Base-by-base conservation (phyloP, 345 rosid species). In the Eucalyptus pauciflora region DNA sequence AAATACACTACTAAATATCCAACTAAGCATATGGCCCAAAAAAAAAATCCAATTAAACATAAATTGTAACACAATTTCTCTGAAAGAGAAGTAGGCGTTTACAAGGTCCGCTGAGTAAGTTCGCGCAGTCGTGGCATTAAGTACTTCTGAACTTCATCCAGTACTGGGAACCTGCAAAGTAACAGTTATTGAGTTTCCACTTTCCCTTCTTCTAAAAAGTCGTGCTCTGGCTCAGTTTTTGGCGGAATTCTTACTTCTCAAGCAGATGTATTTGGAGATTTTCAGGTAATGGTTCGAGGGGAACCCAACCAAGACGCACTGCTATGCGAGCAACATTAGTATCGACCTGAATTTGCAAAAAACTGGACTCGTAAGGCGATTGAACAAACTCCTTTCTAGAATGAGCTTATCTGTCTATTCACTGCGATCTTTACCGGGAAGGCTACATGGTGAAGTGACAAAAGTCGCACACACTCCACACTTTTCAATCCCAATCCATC, bases 221-320 rank as follows among this genome's bases (percentile, higher is more conserved):
- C 13, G 20, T 41, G 27, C 48, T 41, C 13, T 20, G 29, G 22
- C 46, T 37, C 20, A 18, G 27, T 37, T 71, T 71, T 43, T 10
- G 83, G 13, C 50, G 54, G 43, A 22, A 10, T 56, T 56, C n/a
- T 79, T 91, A 97, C 97, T 89, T 60, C 50, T 88, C 92, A 51
- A 97, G 90, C n/a, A 93, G 95, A 90, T 97, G 98, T 31, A 97
- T 29, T 46, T 94, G 94, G 87, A 95, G 91, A 58, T 89, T 89
- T 88, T 90, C 93, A 10, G 98, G 94, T 7, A 95, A 90, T 62
- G 96, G 94, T 89, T 94, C 90, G 45, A 96, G 93, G 24, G 98
- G 98, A 86, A 95, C 96, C 99, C 98, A 95, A 86, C 97, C 98
- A 62, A 97, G 92, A 7, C 98, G 95, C 67, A 97, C 95, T 7